Percentiles rank a stretch among this genome's conserved stretches.
Evolutionary conservation across 176 grass and related monocot species (phyloP).

Genomic region (Paspalum notatum): DNA sequence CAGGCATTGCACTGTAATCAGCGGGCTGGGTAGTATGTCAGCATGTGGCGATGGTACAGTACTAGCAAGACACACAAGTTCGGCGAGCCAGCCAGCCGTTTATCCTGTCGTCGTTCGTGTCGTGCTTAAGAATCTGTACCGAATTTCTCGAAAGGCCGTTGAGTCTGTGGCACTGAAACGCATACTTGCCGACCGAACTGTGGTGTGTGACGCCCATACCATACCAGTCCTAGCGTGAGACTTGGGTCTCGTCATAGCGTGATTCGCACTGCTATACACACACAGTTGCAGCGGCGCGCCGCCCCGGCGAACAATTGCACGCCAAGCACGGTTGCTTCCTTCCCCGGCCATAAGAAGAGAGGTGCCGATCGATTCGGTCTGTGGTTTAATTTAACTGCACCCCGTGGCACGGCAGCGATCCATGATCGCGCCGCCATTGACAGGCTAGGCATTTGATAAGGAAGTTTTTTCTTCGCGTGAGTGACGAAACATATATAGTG

Average conservation of each 20-base stretch:
- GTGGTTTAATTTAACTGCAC: not conserved
- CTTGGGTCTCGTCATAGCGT: not conserved
- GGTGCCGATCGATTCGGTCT: not conserved
- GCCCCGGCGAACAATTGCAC: slow-evolving; percentile 28
- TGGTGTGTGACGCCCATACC: not conserved
- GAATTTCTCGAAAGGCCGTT: not conserved
- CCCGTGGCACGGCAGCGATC: slow-evolving; percentile 12
- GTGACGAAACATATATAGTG: too few relatives aligned
- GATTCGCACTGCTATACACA: slow-evolving; percentile 22
- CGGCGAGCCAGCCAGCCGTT: not conserved
- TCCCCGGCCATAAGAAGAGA: not conserved
- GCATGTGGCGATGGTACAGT: not conserved
- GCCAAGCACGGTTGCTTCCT: slow-evolving; percentile 44
- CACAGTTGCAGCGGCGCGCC: not conserved
- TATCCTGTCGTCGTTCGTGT: not conserved
- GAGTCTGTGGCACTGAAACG: not conserved
- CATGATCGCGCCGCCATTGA: slow-evolving; percentile 5
- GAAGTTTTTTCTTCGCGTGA: too few relatives aligned
- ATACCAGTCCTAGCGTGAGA: slow-evolving; percentile 6
- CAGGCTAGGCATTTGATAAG: not conserved
- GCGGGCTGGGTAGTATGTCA: not conserved
- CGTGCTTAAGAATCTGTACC: not conserved
- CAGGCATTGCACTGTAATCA: too few relatives aligned
- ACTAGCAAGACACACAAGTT: too few relatives aligned
- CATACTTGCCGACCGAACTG: not conserved